Evolutionary conservation across 305 asterid species (phyloP), one percentile per base, ranked within the genome.

Genomic region (Solanum hybrid): DNA sequence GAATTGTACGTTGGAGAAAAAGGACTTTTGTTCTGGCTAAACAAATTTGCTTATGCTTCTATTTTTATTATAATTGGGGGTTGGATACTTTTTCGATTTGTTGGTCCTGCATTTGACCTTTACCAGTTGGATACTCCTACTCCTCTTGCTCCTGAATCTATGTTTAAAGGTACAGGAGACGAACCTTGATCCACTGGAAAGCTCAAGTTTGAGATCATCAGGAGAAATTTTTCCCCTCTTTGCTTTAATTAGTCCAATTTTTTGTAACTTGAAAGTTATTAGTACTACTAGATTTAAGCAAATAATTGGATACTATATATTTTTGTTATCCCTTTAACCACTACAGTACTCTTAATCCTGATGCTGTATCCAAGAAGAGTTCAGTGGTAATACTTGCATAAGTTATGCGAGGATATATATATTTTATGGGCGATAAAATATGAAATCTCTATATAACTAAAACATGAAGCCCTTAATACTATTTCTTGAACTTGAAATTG

Each of bases 31-130:
- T 97, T 94, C 89, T 97, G 98, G 99, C 96, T 97, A n/a, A 97
- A 96, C 93, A 97, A 97, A 92, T 94, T 96, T 86, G 97, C 98
- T 7, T 96, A 96, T 90, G 99, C 98, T 39, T 97, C 98, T 32
- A 97, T 96, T 86, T 97, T 90, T 91, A 95, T 97, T 41, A 91
- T 96, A 7, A 97, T 97, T 11, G 98, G 98, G 33, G 98, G 97
- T 14, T 97, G 98, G 99, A 94, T 97, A 65, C 11, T 94, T 37
- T 97, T 97, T 93, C 96, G 98, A 17, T 95, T 96, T 51, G 96
- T 96, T 6, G 98, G 98, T 17, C 98, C 98, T 1, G 94, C 97
- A 7, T 95, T 97, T 7, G 93, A 95, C 89, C 89, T 97, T 87
- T 96, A 96, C 91, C 98, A 96, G 95, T 94, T 96, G 61, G 99